Conservation (phyloP, 192 early-diverging fungal genomes). For the Cladochytrium replicatum region DNA sequence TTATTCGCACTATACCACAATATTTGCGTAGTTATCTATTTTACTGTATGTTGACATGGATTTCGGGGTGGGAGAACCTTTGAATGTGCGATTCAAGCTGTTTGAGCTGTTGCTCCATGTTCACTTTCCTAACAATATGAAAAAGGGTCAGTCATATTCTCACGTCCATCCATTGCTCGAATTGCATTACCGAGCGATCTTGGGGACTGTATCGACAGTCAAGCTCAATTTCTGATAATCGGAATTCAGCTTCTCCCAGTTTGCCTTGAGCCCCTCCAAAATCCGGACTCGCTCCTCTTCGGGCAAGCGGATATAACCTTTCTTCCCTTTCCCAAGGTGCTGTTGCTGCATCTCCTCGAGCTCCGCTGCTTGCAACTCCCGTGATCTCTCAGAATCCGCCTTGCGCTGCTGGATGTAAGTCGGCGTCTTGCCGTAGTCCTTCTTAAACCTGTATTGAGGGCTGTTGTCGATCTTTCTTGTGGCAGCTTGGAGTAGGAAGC, state of each 20-base stretch:
- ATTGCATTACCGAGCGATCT: constrained; percentile 41
- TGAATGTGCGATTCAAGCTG: constrained; percentile 43
- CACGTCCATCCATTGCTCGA: not conserved
- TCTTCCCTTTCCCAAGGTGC: not conserved
- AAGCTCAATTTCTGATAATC: constrained; percentile 48
- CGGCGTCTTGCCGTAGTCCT: constrained; percentile 37
- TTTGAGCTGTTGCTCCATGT: constrained; percentile 50
- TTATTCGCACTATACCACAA: too few relatives aligned
- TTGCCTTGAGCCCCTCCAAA: constrained; percentile 36
- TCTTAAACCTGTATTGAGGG: constrained; percentile 27
- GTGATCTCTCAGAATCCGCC: too few relatives aligned
- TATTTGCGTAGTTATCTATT: too few relatives aligned
- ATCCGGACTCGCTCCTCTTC: constrained; percentile 40
- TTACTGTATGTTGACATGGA: constrained; percentile 24
- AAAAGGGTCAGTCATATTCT: not conserved
- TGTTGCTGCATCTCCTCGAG: not conserved
- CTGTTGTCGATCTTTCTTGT: constrained; percentile 22
- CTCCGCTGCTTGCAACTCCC: constrained; percentile 8
- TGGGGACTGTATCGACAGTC: constrained; percentile 51
- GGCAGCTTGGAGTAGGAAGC: constrained; percentile 25
- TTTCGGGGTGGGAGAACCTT: constrained; percentile 44
- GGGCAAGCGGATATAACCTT: constrained; percentile 19
- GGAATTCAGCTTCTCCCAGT: constrained; percentile 41
- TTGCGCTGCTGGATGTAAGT: constrained; percentile 25
- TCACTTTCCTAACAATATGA: constrained; percentile 31